Conservation (phyloP, 2,329 filamentous ascomycete genomes). For the Cladorrhinum sp. region DNA sequence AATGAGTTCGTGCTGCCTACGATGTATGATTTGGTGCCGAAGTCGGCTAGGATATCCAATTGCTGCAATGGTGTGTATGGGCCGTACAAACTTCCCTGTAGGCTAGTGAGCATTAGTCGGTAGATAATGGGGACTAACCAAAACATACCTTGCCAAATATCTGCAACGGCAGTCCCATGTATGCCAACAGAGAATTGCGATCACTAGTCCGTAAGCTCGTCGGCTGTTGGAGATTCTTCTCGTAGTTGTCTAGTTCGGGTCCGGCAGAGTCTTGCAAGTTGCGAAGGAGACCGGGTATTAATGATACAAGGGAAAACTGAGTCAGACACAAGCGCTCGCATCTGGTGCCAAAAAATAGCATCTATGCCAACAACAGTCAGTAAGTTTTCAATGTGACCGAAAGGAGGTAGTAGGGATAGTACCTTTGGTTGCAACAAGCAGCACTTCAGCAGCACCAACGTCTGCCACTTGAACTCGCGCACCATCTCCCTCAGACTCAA, state of each 20-base stretch:
- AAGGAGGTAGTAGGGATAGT: constrained; percentile 10
- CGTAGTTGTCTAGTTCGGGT: constrained; percentile 83
- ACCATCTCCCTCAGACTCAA: constrained; percentile 86
- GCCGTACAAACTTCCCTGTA: constrained; percentile 84
- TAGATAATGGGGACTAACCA: neutral
- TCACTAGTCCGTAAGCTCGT: constrained; percentile 90
- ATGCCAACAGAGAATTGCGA: constrained; percentile 80
- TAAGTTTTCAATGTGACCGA: neutral
- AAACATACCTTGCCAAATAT: constrained; percentile 79
- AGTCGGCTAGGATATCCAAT: constrained; percentile 87
- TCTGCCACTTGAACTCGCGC: constrained; percentile 92
- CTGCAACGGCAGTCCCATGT: constrained; percentile 92
- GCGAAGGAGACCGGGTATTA: constrained; percentile 89
- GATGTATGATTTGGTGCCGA: constrained; percentile 94
- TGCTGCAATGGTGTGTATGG: constrained; percentile 96
- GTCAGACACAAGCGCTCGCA: constrained; percentile 97
- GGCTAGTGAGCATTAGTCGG: constrained; percentile 16
- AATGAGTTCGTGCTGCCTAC: constrained; percentile 96
- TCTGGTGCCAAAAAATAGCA: constrained; percentile 97
- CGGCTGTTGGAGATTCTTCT: constrained; percentile 69
- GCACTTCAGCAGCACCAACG: constrained; percentile 89
- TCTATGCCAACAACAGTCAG: constrained; percentile 50
- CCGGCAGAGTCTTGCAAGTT: constrained; percentile 94
- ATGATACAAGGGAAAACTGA: constrained; percentile 91
- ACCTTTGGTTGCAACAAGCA: constrained; percentile 94